phyloP scores from a whole-genome alignment of 345 rosid genomes.

The Melastoma malabathricum region DNA sequence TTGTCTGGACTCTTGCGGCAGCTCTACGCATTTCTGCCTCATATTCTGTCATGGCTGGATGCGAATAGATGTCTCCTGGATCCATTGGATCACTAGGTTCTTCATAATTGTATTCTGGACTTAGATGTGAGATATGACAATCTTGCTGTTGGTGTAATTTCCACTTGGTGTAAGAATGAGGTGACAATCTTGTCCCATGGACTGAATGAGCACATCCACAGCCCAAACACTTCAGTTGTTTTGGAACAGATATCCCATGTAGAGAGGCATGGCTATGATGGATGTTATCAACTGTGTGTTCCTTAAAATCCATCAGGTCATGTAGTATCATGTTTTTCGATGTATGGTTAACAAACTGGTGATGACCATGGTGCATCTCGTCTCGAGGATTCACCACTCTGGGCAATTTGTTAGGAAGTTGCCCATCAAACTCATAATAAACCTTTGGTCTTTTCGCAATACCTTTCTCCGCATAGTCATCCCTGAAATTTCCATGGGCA shows the following conservation, averaged over 20 bases:
- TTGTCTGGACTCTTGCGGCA: constrained; percentile 21
- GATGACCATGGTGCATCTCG: constrained; percentile 19
- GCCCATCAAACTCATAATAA: constrained; percentile 16
- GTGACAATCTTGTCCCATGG: background rate
- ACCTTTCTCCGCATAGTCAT: constrained; percentile 19
- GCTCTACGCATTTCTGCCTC: constrained; percentile 15
- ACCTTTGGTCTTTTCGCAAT: constrained; percentile 19
- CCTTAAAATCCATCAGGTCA: too few relatives aligned
- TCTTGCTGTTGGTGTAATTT: too few relatives aligned
- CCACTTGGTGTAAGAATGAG: too few relatives aligned
- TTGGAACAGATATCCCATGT: too few relatives aligned
- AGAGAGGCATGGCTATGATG: too few relatives aligned
- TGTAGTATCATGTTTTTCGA: too few relatives aligned
- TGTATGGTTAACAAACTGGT: constrained; percentile 14
- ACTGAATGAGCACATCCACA: constrained; percentile 13
- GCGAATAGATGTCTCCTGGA: constrained; percentile 20
- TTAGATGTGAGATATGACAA: constrained; percentile 15
- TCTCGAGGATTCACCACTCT: constrained; percentile 18
- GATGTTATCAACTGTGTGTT: too few relatives aligned
- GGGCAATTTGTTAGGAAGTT: constrained; percentile 17
- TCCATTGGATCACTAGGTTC: constrained; percentile 23
- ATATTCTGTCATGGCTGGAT: constrained; percentile 13
- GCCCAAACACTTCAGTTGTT: too few relatives aligned
- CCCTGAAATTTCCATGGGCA: constrained; percentile 16
- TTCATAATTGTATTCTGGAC: constrained; percentile 27